Conservation (phyloP, 2,329 filamentous ascomycete genomes). For the Penicillium sclerotiorum region DNA sequence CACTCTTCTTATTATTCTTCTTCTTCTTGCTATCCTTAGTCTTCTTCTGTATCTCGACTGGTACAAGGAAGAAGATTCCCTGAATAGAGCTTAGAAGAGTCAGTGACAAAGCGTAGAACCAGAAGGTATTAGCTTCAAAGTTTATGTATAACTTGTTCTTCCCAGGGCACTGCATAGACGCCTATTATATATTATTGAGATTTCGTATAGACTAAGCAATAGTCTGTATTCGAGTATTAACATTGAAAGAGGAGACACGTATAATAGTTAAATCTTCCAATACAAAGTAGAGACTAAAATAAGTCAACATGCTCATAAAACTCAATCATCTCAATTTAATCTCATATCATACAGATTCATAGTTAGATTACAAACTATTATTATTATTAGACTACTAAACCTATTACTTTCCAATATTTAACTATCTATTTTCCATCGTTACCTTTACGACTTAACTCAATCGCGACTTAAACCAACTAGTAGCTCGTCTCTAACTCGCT, state of each 20-base stretch:
- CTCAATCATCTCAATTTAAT: no score
- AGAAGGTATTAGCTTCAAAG: slow-evolving; percentile 71
- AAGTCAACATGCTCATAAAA: no score
- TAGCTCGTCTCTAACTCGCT: no score
- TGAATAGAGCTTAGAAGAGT: slow-evolving; percentile 46
- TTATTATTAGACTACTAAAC: no score
- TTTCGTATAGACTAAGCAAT: neutral
- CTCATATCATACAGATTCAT: no score
- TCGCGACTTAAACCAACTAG: no score
- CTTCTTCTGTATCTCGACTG: slow-evolving; percentile 1
- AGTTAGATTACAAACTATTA: no score
- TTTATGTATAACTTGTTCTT: slow-evolving; percentile 51
- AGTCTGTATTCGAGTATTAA: no score
- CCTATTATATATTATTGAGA: slow-evolving; percentile 54
- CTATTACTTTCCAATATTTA: no score
- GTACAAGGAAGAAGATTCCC: slow-evolving; percentile 21
- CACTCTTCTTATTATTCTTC: slow-evolving; percentile 22
- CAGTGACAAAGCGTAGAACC: slow-evolving; percentile 65
- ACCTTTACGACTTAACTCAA: no score
- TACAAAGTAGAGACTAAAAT: slow-evolving; percentile 67
- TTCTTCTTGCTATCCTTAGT: slow-evolving; percentile 22
- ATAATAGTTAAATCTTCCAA: slow-evolving; percentile 67
- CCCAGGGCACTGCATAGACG: slow-evolving; percentile 47
- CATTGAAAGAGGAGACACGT: slow-evolving; percentile 40
- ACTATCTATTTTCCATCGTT: no score